Base-by-base conservation (phyloP, 2,329 filamentous ascomycete species). In the Dothistroma septosporum region DNA sequence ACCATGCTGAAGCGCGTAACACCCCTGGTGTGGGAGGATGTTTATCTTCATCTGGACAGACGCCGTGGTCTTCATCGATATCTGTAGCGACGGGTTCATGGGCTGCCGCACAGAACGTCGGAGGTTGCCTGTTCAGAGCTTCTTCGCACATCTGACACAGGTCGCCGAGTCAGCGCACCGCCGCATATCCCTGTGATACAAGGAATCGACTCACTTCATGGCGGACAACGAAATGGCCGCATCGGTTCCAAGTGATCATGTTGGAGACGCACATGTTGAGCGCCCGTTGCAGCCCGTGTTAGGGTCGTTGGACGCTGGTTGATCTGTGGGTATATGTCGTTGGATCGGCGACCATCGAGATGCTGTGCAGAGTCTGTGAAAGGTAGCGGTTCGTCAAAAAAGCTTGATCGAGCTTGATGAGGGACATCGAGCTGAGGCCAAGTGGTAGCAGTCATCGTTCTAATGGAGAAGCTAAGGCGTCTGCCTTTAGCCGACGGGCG, bases 51-150 rank as follows among this genome's bases (percentile, higher is more conserved):
- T 64, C 64, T 3, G 64, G 60, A 53, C 62, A 66, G 1, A 63
- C 56, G 28, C 64, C 64, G 24, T 66, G 53, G 24, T 46, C 35
- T 24, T 48, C 60, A 33, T 59, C 56, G 19, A 66, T 50, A 48
- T 66, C 64, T 24, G 64, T 66, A 12, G 60, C 58, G 8, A 64
- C 57, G 1, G 64, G 64, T 37, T 56, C 62, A 41, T 66, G 64
- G 32, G 58, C 64, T 14, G 55, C 41, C 21, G 33, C 44, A 60
- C 64, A 66, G 49, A 62, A 64, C 10, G 53, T 32, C 1, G 57
- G 60, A 11, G 62, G 64, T n/a, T 61, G n/a, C 22, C 41, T 58
- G 33, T 44, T 37, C 33, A 62, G 48, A 12, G 64, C 64, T 9
- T 49, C 46, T 8, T 55, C 32, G 47, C 62, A 66, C 44, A 59